A percentile compares a stretch with the other conserved stretches of the same genome.
Conservation (phyloP, 495 filamentous ascomycete genomes). For the Aspergillus sclerotioniger region DNA sequence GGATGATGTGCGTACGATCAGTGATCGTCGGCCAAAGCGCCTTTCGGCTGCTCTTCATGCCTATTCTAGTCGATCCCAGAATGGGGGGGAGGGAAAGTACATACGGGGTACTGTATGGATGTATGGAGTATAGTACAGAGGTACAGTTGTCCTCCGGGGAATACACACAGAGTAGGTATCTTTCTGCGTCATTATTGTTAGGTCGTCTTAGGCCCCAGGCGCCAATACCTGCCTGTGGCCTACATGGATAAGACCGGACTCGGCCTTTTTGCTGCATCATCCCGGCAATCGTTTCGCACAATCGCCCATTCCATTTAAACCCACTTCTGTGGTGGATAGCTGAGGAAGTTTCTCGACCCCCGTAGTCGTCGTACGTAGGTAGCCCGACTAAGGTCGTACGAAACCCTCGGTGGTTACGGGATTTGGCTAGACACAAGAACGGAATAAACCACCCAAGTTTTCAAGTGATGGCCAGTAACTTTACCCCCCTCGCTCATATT, state of each 20-base stretch:
- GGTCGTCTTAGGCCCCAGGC: not conserved
- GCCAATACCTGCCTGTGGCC: not conserved
- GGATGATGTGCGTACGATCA: conserved; percentile 29
- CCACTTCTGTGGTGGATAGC: too few species aligned
- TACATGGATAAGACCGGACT: not conserved
- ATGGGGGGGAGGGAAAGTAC: not conserved
- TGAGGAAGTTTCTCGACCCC: too few species aligned
- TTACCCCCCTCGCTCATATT: too few species aligned
- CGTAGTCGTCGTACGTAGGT: too few species aligned
- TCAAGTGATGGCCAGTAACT: too few species aligned
- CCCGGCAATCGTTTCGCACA: not conserved
- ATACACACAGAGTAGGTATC: not conserved
- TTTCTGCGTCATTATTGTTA: not conserved
- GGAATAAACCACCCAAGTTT: too few species aligned
- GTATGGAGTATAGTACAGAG: not conserved
- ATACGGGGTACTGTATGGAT: not conserved
- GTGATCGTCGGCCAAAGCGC: conserved; percentile 17
- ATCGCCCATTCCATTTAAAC: not conserved
- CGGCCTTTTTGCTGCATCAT: not conserved
- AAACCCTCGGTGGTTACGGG: too few species aligned
- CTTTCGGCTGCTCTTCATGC: conserved; percentile 11
- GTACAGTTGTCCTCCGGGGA: not conserved
- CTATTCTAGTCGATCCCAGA: conserved; percentile 5
- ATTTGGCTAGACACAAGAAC: too few species aligned
- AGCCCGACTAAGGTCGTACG: too few species aligned